Conservation (phyloP, 768 basidiomycete species). For the Mycena kentingensis region DNA sequence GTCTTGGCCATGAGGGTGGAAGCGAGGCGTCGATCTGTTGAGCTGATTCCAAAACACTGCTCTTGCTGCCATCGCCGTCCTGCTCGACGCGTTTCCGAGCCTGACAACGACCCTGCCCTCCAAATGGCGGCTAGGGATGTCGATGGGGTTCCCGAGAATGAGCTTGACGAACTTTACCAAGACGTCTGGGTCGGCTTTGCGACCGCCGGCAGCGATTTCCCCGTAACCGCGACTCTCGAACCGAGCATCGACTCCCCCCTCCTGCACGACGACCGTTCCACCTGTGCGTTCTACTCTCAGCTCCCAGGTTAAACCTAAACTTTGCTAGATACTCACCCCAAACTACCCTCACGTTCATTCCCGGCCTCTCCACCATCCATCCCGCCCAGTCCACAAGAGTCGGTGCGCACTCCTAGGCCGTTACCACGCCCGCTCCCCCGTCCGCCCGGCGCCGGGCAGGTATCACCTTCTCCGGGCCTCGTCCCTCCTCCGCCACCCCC, state of each 20-base stretch:
- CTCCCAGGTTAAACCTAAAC: background rate
- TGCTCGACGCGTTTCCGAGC: no score
- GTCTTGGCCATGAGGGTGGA: conserved; percentile 28
- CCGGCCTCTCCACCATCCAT: background rate
- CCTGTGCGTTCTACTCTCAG: background rate
- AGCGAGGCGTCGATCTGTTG: no score
- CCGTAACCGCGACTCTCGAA: conserved; percentile 29
- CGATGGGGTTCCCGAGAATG: conserved; percentile 38
- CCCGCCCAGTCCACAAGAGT: background rate
- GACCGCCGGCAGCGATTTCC: conserved; percentile 34
- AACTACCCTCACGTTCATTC: background rate
- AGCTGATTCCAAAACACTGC: no score
- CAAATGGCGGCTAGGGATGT: background rate
- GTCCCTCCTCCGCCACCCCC: conserved; percentile 2
- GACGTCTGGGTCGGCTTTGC: conserved; percentile 53
- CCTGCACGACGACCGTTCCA: conserved; percentile 12
- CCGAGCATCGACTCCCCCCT: conserved; percentile 22
- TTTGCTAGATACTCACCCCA: conserved; percentile 11
- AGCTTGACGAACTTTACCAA: conserved; percentile 56
- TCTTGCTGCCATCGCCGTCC: no score
- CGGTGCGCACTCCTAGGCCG: background rate
- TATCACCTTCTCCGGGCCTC: background rate
- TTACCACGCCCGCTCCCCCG: background rate
- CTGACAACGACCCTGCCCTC: background rate
- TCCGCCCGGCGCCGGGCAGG: background rate